Evolutionary conservation across 75 land plant genomes (phyloP).

Genomic region (Cupressus sempervirens): DNA sequence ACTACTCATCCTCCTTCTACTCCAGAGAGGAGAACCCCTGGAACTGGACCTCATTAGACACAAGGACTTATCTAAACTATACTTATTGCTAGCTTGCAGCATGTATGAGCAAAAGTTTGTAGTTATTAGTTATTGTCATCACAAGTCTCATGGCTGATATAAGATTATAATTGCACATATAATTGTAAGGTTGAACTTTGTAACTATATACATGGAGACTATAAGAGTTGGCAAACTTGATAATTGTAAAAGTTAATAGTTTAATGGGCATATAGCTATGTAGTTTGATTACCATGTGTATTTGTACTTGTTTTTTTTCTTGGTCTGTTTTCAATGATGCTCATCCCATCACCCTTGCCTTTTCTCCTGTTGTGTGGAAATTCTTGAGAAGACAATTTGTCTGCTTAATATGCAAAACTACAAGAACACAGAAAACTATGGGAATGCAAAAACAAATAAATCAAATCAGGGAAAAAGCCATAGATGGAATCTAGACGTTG

Average conservation of each 20-base stretch:
- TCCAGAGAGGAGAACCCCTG: neutral
- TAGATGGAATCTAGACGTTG: no score
- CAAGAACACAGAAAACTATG: neutral
- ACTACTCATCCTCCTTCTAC: slow-evolving; percentile 11
- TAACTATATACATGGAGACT: neutral
- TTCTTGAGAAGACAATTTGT: neutral
- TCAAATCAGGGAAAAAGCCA: neutral
- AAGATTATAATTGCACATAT: neutral
- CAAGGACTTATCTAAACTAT: neutral
- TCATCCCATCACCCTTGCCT: neutral
- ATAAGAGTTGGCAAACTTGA: neutral
- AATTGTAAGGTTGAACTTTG: neutral
- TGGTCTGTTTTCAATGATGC: neutral
- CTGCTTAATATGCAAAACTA: neutral
- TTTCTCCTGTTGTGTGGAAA: neutral
- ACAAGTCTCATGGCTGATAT: neutral
- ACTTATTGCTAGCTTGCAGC: neutral
- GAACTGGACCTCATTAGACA: neutral
- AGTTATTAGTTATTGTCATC: neutral
- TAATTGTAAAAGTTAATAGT: neutral
- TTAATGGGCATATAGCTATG: neutral
- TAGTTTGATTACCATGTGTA: neutral
- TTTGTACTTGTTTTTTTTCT: neutral
- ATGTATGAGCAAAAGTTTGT: neutral
- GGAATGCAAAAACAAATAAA: neutral